A percentile compares a stretch with the other conserved stretches of the same genome.
These are phyloP conservation scores for Tulasnella sp. DNA, from an alignment of 768 basidiomycete genomes.

Conservation along the genomic window DNA sequence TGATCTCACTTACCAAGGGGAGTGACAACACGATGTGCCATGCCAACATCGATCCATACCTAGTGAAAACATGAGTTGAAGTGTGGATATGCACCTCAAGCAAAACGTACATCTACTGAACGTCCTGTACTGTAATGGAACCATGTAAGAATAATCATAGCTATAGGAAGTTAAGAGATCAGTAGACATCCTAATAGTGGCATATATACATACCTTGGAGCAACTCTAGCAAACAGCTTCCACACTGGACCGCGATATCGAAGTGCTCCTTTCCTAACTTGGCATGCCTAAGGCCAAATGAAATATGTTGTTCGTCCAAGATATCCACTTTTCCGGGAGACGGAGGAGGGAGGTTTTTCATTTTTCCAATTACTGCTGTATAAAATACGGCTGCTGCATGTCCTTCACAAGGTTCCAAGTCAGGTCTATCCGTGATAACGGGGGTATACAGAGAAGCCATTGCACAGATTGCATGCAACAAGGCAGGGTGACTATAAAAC, in stretches of 20 bases:
- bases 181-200: neutral
- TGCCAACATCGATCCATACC: conserved; percentile 7
- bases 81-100: no score
- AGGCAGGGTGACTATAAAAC: conserved; percentile 1
- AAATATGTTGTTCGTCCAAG: neutral
- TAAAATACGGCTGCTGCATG: no score
- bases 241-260: neutral
- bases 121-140: conserved; percentile 11
- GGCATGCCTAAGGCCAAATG: conserved; percentile 13
- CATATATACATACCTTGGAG: neutral
- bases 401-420: neutral
- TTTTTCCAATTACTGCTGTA: no score
- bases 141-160: conserved; percentile 11
- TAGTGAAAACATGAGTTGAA: neutral
- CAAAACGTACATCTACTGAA: conserved; percentile 7
- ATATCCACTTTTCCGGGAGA: neutral
- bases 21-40: neutral
- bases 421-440: conserved; percentile 1
- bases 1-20: neutral
- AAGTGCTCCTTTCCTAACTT: neutral
- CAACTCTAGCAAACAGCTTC: neutral
- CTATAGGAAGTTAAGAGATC: neutral
- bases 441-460: conserved; percentile 15
- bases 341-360: neutral
- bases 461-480: conserved; percentile 17